phyloP scores from a whole-genome alignment of 805 yeast species.

The Wickerhamiella parazyma region DNA sequence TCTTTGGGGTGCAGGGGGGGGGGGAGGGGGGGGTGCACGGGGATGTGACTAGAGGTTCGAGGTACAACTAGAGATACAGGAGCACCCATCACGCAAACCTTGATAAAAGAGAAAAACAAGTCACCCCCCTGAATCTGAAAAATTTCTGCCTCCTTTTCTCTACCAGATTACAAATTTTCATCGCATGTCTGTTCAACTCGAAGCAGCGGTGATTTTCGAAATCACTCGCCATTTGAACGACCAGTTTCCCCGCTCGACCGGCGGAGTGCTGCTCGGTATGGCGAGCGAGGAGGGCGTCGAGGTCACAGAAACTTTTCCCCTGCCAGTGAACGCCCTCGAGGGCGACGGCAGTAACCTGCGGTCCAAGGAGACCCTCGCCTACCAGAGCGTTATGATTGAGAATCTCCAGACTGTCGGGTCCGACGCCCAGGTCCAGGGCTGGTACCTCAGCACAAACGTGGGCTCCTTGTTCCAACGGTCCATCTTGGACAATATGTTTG shows the following conservation, averaged over 20 bases:
- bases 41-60: too few species aligned
- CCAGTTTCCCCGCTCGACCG: constrained; percentile 19
- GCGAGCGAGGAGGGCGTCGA: constrained; percentile 13
- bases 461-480: constrained; percentile 54
- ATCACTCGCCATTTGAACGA: constrained; percentile 20
- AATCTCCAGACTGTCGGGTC: constrained; percentile 47
- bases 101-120: too few species aligned
- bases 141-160: too few species aligned
- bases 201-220: constrained; percentile 18
- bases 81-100: too few species aligned
- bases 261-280: constrained; percentile 20
- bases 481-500: constrained; percentile 54
- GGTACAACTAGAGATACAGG: too few species aligned
- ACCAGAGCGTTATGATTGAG: constrained; percentile 53
- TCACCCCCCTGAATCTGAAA: too few species aligned
- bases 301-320: constrained; percentile 39
- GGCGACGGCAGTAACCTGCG: constrained; percentile 51
- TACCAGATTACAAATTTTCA: background rate
- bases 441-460: constrained; percentile 59
- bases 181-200: constrained; percentile 12
- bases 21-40: too few species aligned
- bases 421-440: constrained; percentile 63
- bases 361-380: constrained; percentile 48
- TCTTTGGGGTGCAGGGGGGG: too few species aligned
- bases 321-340: constrained; percentile 41